Evolutionary conservation across 139 green algal genomes (phyloP), one percentile per base, ranked within the genome.

Genomic region (Medakamo hakoo): DNA sequence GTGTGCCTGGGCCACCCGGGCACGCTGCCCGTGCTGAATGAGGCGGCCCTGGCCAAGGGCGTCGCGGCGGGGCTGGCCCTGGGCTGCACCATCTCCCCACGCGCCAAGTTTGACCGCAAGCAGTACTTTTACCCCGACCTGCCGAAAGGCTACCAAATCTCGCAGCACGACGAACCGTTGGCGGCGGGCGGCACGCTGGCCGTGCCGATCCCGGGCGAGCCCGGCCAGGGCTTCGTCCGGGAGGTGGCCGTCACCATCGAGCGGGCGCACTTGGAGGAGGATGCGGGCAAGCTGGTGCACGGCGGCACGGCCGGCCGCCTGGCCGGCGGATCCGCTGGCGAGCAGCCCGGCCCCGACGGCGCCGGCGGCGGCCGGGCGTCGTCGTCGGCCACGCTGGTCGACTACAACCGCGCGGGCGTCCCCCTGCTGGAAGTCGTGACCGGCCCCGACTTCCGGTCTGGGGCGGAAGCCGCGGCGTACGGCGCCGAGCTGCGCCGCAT

Each of bases 101-200:
- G 32, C 20, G 93, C 83, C 31, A 96, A 95, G 73, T 99, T 98
- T 81, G 93, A 98, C 79, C 80, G 92, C 63, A 99, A 99, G 78
- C 91, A 99, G 74, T 99, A 99, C 82, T 98, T 99, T 68, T 99
- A 99, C 65, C 73, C 90, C 24, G 92, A 98, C 76, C 72, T 98
- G 59, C 92, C 92, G 19, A 98, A 98, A 69, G 91, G 91, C 27
- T 97, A 97, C 79, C 91, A 96, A 70, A 95, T 97, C 60, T 82
- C 76, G 28, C 93, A 98, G 78, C 95, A 94, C 63, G 89, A 98
- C 65, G 71, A 84, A 29, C 92, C 93, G 1, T 65, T 94, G 49
- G 87, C 80, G 57, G 66, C 68, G 23, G 29, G 66, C n/a, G 84
- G 88, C 2, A 70, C 68, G 9, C 27, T 84, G 25, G 71, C 83